These are phyloP conservation scores for Logfia minima DNA, from an alignment of 129 eudicot genomes.

Conservation along the genomic window DNA sequence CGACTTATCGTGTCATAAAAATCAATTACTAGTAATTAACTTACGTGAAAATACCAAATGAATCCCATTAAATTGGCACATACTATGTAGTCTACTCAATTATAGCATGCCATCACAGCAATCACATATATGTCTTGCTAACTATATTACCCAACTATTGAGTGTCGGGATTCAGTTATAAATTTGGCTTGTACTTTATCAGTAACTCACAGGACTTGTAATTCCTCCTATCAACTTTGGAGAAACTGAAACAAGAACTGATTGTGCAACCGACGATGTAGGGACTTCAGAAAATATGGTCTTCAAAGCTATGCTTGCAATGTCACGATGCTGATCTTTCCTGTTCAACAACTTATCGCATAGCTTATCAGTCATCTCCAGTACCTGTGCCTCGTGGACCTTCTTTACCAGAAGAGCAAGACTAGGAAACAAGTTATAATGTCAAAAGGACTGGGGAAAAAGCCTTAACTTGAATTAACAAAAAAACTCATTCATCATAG, in stretches of 20 bases:
- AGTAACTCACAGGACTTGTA: slow-evolving; percentile 64
- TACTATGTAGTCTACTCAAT: slow-evolving; percentile 2
- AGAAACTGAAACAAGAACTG: slow-evolving; percentile 74
- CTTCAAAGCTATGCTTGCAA: slow-evolving; percentile 97
- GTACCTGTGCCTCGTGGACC: slow-evolving; percentile 64
- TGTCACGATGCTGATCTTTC: slow-evolving; percentile 92
- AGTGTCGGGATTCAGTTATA: slow-evolving; percentile 1
- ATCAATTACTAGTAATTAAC: neutral
- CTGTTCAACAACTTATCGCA: slow-evolving; percentile 87
- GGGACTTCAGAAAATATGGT: slow-evolving; percentile 92
- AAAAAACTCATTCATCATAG: neutral
- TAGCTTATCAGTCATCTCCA: slow-evolving; percentile 84
- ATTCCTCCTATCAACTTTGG: slow-evolving; percentile 89
- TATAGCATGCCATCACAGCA: neutral
- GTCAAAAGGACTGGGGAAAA: slow-evolving; percentile 12
- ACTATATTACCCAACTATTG: slow-evolving; percentile 11
- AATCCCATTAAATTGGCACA: neutral
- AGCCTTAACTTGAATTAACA: neutral
- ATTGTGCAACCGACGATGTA: slow-evolving; percentile 59
- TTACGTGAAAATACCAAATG: neutral
- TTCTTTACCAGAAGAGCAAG: slow-evolving; percentile 94
- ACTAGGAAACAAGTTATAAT: slow-evolving; percentile 43
- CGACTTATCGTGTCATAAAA: neutral
- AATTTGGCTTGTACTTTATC: neutral
- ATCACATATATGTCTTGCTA: slow-evolving; percentile 10